Conservation (phyloP, 2,329 filamentous ascomycete genomes). For the Alternaria gaisen region DNA sequence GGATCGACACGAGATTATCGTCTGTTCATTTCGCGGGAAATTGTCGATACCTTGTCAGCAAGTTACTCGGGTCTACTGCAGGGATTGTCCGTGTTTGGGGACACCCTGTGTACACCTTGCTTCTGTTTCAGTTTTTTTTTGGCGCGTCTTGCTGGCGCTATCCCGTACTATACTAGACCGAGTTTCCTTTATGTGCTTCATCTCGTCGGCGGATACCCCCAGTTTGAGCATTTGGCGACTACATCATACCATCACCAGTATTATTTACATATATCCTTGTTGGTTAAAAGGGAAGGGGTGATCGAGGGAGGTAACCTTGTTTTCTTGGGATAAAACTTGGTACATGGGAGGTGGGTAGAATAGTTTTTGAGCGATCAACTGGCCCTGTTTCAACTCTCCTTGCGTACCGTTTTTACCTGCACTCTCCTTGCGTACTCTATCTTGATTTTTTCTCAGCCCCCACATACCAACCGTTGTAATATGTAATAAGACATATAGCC, state of each 20-base stretch:
- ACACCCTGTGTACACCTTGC: slow-evolving; percentile 19
- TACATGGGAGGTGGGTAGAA: slow-evolving; percentile 17
- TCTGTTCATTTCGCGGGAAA: slow-evolving; percentile 25
- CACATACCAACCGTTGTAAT: slow-evolving; percentile 1
- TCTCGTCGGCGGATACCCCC: slow-evolving; percentile 47
- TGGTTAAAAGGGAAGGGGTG: slow-evolving; percentile 22
- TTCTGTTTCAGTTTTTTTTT: slow-evolving; percentile 28
- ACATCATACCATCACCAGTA: slow-evolving; percentile 24
- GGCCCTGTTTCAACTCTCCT: slow-evolving; percentile 8
- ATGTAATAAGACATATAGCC: slow-evolving; percentile 8
- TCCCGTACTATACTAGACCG: slow-evolving; percentile 46
- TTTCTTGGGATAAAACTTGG: slow-evolving; percentile 21
- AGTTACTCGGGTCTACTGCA: slow-evolving; percentile 10
- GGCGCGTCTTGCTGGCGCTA: slow-evolving; percentile 20
- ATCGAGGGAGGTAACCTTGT: slow-evolving; percentile 8
- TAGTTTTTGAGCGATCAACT: slow-evolving; percentile 31
- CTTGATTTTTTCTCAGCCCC: not conserved
- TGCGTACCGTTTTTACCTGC: slow-evolving; percentile 10
- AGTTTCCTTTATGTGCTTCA: slow-evolving; percentile 35
- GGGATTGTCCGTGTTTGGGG: slow-evolving; percentile 12
- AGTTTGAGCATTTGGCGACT: slow-evolving; percentile 48
- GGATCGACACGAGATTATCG: slow-evolving; percentile 20
- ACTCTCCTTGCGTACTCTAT: slow-evolving; percentile 4
- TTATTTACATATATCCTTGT: slow-evolving; percentile 22
- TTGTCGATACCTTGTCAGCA: slow-evolving; percentile 19